Conservation (phyloP, 2,329 filamentous ascomycete species). For the Penicillium sp. region DNA sequence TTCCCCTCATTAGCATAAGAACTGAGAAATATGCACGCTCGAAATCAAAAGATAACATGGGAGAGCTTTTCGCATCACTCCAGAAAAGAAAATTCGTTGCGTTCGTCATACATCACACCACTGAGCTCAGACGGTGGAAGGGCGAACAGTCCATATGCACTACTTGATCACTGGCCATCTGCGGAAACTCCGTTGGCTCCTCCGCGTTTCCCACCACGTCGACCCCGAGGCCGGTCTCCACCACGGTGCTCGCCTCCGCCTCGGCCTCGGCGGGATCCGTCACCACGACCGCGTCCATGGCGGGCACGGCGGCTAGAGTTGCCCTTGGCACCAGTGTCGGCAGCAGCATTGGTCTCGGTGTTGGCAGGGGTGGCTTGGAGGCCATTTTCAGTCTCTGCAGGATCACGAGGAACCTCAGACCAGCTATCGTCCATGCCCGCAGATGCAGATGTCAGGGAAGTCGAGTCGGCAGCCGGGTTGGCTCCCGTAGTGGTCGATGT, state of each 20-base stretch:
- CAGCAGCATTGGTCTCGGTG: slow-evolving; percentile 60
- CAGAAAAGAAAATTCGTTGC: slow-evolving; percentile 33
- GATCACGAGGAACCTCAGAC: slow-evolving; percentile 73
- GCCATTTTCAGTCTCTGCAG: slow-evolving; percentile 71
- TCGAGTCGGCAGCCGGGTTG: slow-evolving; percentile 51
- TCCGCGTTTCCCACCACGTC: slow-evolving; percentile 18
- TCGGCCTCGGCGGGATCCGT: slow-evolving; percentile 23
- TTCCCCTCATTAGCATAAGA: slow-evolving; percentile 19
- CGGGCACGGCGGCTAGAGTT: slow-evolving; percentile 35
- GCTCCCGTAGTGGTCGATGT: slow-evolving; percentile 44
- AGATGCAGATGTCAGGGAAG: slow-evolving; percentile 49
- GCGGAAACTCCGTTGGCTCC: slow-evolving; percentile 28
- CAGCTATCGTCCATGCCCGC: slow-evolving; percentile 60
- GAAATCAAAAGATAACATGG: slow-evolving; percentile 34
- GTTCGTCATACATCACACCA: slow-evolving; percentile 40
- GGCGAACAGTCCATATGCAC: not conserved
- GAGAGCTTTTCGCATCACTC: slow-evolving; percentile 25
- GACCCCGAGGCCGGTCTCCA: slow-evolving; percentile 20
- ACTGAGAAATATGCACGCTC: slow-evolving; percentile 38
- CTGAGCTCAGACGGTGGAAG: not conserved
- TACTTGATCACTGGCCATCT: not conserved
- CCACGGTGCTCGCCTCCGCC: slow-evolving; percentile 39
- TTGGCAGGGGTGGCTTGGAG: slow-evolving; percentile 61
- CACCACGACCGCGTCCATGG: slow-evolving; percentile 21
- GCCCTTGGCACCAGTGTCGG: slow-evolving; percentile 48